Percentiles rank a stretch among this genome's conserved stretches.
Evolutionary conservation across 1,284 basidiomycete species (phyloP).

Genomic region (Apiotrichum siamense): DNA sequence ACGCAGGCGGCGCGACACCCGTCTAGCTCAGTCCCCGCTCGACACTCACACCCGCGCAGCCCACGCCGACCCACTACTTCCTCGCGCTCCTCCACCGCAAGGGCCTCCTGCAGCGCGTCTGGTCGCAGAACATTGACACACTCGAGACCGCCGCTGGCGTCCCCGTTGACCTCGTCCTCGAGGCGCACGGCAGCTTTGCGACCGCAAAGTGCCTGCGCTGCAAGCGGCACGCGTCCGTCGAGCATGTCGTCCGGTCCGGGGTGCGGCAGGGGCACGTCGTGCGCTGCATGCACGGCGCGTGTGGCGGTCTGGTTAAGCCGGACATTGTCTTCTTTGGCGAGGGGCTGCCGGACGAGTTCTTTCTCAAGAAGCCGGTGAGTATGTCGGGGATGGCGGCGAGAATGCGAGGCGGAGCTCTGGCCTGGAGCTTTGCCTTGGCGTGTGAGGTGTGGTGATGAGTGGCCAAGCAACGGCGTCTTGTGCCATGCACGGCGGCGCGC

Average conservation of each 20-base stretch:
- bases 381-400: background rate
- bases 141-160: conserved; percentile 82
- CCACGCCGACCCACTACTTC: conserved; percentile 86
- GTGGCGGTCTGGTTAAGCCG: conserved; percentile 73
- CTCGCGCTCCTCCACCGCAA: conserved; percentile 50
- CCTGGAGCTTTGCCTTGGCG: no score
- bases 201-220: conserved; percentile 74
- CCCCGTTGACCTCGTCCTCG: conserved; percentile 66
- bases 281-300: conserved; percentile 52
- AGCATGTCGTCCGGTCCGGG: conserved; percentile 61
- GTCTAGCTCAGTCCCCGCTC: background rate
- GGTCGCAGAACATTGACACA: conserved; percentile 65
- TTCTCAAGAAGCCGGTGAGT: conserved; percentile 33
- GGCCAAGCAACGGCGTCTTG: no score
- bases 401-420: no score
- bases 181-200: conserved; percentile 91
- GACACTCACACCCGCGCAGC: conserved; percentile 56
- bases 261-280: conserved; percentile 60
- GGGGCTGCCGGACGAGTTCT: conserved; percentile 48
- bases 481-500: no score
- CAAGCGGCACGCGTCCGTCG: conserved; percentile 52
- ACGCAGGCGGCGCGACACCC: no score
- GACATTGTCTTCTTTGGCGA: conserved; percentile 96
- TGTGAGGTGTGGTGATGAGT: no score
- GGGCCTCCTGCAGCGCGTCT: conserved; percentile 37